Base-by-base conservation (phyloP, 352 stramenopile genomes). In the Phytophthora tentaculata region DNA sequence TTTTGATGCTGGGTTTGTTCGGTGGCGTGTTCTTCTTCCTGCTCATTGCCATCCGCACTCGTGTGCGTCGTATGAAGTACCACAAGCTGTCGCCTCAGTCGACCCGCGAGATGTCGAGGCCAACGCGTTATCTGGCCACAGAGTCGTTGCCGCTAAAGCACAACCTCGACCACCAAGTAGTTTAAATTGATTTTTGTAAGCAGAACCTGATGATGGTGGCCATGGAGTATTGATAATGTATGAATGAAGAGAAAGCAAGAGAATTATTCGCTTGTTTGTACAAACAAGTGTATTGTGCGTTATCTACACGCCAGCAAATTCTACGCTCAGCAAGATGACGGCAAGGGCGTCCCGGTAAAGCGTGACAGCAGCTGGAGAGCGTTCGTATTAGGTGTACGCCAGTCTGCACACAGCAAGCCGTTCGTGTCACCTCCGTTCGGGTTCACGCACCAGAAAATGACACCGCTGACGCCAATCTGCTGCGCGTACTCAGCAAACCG, bases 361-460 rank as follows among this genome's bases (percentile, higher is more conserved):
- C 55, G 49, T 16, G 77, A 78, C 22, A 91, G 41, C 55, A 92
- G 43, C 14, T 74, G 59, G 6, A 91, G 67, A 48, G 83, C 84
- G 48, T 84, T 73, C 0, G 29, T 19, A 6, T 81, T 78, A 7
- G 75, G 76, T 23, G 77, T 89, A 29, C 57, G 70, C 84, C 84
- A 92, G 67, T 92, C 81, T 24, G 70, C 66, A 35, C 77, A 64
- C 29, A 91, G 43, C 3, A 92, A 64, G 6, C 82, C 85, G 44
- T 89, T 74, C 8, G 80, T 90, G 67, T 91, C 83, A 0, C 77
- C 67, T 1, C 73, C 80, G 50, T 91, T 90, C 2, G 79, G 80
- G 53, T 93, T 91, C 22, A 93, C 67, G 51, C 77, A 82, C 84
- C 84, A 93, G 57, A 87, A 88, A 55, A 93, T 74, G 17, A 69